A percentile compares a stretch with the other conserved stretches of the same genome.
phyloP scores from a whole-genome alignment of 805 yeast genomes.

The Candida sonorensis region DNA sequence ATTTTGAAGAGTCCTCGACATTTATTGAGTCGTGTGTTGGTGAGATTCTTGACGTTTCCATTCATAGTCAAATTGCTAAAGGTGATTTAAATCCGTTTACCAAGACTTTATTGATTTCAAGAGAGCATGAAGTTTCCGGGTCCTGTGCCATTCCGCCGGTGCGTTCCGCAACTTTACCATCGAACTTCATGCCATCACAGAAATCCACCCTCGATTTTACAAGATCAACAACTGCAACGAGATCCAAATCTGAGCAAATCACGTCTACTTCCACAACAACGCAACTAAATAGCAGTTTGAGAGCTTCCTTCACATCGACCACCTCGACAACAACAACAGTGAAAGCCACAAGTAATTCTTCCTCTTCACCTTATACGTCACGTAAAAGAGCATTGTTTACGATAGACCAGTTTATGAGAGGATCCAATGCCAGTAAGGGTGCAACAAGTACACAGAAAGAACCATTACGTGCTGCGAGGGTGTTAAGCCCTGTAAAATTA shows the following conservation, averaged over 20 bases:
- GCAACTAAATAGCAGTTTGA: too few species aligned
- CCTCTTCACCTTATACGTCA: constrained; percentile 2
- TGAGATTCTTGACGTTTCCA: constrained; percentile 31
- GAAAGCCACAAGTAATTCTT: too few species aligned
- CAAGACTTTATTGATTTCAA: constrained; percentile 36
- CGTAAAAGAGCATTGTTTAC: constrained; percentile 15
- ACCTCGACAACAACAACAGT: too few species aligned
- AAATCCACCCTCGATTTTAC: neutral
- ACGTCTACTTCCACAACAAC: neutral
- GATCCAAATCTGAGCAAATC: constrained; percentile 3
- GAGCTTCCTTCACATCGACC: too few species aligned
- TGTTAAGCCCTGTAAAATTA: neutral
- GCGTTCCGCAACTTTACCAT: constrained; percentile 1
- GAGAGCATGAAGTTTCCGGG: constrained; percentile 33
- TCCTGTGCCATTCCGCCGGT: neutral
- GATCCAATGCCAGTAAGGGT: constrained; percentile 3
- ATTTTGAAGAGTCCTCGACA: constrained; percentile 20
- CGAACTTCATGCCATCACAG: neutral
- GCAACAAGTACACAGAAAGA: too few species aligned
- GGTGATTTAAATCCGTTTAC: constrained; percentile 67
- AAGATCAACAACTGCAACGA: constrained; percentile 1
- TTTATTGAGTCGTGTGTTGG: constrained; percentile 40
- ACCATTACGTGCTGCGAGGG: constrained; percentile 1
- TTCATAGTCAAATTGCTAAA: constrained; percentile 50
- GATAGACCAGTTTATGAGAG: constrained; percentile 17